Base-by-base conservation (phyloP, 331 rosid genomes). In the Ulmus americana region DNA sequence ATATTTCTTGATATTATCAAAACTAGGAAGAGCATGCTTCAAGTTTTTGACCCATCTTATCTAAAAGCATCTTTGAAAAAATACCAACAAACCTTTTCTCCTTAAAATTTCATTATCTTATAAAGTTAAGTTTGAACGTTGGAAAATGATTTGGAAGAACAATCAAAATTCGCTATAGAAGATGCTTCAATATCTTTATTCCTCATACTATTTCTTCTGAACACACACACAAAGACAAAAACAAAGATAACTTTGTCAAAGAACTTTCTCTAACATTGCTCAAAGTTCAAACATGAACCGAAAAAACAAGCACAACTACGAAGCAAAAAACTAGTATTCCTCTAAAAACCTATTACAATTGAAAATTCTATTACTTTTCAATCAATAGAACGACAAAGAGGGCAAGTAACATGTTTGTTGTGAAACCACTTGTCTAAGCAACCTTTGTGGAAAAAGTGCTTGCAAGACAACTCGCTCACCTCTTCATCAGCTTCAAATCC, bases 361-460 rank as follows among this genome's bases (percentile, higher is more conserved):
- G 39, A 1, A 7, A 10, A 20, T 28, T 0, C 7, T 6, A 3
- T 35, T 2, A 28, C 35, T 28, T 11, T 6, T 62, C 76, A 84
- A 8, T 78, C 62, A 14, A 72, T 45, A 10, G 95, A 92, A 60
- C 96, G 95, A 64, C 97, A 92, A 41, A 92, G 71, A 74, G 97
- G 96, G 73, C 96, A 88, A 0, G 94, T 75, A 18, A 14, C 0
- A 42, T 79, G 94, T 28, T 77, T 74, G 76, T 83, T 83, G 12
- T 67, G 50, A 55, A 92, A 92, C 97, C 96, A 92, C 66, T 77
- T 85, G 6, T 84, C 95, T 43, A 88, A 70, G 70, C 97, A 88
- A 6, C 42, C 55, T 64, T 69, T 83, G 61, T 88, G 96, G 73
- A 88, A 92, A 75, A 85, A 88, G 66, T 92, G 96, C 75, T 84